These are phyloP conservation scores for Petunia secreta DNA, from an alignment of 257 asterid species.

Conservation along the genomic window DNA sequence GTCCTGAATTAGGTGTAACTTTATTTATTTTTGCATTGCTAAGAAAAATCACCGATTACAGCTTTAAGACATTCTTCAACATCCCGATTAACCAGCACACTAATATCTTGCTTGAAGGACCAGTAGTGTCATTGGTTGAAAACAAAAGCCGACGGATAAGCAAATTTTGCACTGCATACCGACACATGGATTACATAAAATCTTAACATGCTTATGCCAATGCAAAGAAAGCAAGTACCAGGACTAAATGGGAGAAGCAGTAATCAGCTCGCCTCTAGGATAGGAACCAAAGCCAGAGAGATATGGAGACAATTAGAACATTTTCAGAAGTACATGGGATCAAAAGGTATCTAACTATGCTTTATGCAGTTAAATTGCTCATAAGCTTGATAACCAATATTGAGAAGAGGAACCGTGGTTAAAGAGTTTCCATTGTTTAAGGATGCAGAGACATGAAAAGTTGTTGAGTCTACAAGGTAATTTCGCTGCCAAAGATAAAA, in stretches of 20 bases:
- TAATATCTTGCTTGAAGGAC: background rate
- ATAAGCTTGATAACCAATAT: background rate
- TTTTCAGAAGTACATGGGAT: background rate
- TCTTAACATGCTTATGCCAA: background rate
- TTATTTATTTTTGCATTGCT: background rate
- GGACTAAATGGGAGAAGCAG: background rate
- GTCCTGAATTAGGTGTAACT: background rate
- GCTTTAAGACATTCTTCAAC: background rate
- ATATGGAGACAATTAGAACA: background rate
- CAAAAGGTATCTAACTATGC: background rate
- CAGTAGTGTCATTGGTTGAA: background rate
- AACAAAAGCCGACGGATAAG: background rate
- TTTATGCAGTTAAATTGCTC: background rate
- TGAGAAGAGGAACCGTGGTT: background rate
- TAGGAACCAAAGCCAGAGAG: slow-evolving; percentile 8
- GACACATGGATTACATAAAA: slow-evolving; percentile 13
- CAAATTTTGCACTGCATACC: background rate
- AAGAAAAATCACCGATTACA: background rate
- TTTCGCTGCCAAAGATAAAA: background rate
- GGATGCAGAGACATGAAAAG: slow-evolving; percentile 8
- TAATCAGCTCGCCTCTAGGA: background rate
- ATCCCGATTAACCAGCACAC: background rate
- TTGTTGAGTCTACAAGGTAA: background rate
- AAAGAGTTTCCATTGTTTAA: background rate
- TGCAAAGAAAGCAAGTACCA: background rate